These are phyloP conservation scores for Fusarium sp. DNA, from an alignment of 2,329 filamentous ascomycete genomes.

Conservation along the genomic window DNA sequence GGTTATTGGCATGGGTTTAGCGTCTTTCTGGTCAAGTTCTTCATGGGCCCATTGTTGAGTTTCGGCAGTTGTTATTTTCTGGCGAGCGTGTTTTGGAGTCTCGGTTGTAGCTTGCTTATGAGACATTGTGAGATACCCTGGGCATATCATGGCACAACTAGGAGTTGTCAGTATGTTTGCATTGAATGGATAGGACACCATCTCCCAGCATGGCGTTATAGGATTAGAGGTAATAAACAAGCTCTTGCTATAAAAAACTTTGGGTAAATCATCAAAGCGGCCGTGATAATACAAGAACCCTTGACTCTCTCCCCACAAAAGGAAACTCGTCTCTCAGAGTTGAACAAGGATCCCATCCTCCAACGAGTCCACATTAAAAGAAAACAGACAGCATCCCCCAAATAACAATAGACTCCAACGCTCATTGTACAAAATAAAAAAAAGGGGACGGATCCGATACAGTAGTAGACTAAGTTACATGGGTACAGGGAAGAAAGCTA, in stretches of 20 bases:
- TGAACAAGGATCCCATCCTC: conserved; percentile 14
- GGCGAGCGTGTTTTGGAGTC: not conserved
- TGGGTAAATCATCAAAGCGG: conserved; percentile 27
- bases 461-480: not conserved
- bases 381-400: conserved; percentile 5
- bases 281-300: not conserved
- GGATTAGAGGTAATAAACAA: not conserved
- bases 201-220: not conserved
- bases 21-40: not conserved
- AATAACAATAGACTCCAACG: conserved; percentile 16
- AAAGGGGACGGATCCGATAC: not conserved
- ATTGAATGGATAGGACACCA: not conserved
- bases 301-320: conserved; percentile 20
- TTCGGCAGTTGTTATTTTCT: not conserved
- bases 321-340: not conserved
- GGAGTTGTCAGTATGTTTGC: not conserved
- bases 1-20: not conserved
- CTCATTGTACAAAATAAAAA: conserved; percentile 8
- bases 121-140: not conserved
- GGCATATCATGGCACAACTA: not conserved
- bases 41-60: not conserved
- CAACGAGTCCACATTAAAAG: conserved; percentile 25
- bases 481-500: not conserved
- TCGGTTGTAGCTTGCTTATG: not conserved
- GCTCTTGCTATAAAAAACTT: not conserved